These are phyloP conservation scores for Nannizziopsis arthrosporioides DNA, from an alignment of 2,329 filamentous ascomycete genomes.

Conservation along the genomic window DNA sequence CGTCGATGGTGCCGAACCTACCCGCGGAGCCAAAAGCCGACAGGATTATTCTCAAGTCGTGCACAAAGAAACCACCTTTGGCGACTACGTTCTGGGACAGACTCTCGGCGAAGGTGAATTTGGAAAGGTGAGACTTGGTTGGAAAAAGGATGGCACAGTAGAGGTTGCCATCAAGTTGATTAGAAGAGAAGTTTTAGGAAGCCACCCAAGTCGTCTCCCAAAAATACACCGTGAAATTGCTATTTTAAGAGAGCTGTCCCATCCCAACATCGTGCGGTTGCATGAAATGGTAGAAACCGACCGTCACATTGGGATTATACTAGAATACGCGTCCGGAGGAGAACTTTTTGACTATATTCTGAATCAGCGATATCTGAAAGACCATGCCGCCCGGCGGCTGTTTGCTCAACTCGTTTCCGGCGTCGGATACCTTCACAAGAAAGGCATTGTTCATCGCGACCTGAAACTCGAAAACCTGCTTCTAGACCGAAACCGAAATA, in stretches of 20 bases:
- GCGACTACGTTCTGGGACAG: conserved; percentile 89
- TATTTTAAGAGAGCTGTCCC: conserved; percentile 74
- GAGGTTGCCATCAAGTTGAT: conserved; percentile 98
- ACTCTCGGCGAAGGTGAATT: conserved; percentile 97
- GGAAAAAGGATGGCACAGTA: conserved; percentile 89
- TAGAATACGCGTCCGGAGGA: conserved; percentile 94
- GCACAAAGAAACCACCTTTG: conserved; percentile 75
- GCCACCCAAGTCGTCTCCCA: conserved; percentile 75
- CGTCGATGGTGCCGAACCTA: conserved; percentile 40
- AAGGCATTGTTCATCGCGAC: conserved; percentile 95
- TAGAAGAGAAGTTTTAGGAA: conserved; percentile 76
- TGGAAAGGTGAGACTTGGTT: conserved; percentile 95
- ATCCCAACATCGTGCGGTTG: conserved; percentile 91
- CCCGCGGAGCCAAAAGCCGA: conserved; percentile 31
- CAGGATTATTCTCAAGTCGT: conserved; percentile 48
- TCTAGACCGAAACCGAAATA: conserved; percentile 91
- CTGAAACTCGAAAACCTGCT: conserved; percentile 92
- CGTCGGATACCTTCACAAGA: conserved; percentile 95
- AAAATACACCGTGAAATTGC: conserved; percentile 97
- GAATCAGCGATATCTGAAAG: conserved; percentile 91
- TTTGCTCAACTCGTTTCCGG: conserved; percentile 95
- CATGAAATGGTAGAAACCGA: conserved; percentile 99
- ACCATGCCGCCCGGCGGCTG: conserved; percentile 74
- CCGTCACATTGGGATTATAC: conserved; percentile 90
- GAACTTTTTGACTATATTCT: conserved; percentile 98